Base-by-base conservation (phyloP, 2,329 filamentous ascomycete genomes). In the Aphanoascus verrucosus region DNA sequence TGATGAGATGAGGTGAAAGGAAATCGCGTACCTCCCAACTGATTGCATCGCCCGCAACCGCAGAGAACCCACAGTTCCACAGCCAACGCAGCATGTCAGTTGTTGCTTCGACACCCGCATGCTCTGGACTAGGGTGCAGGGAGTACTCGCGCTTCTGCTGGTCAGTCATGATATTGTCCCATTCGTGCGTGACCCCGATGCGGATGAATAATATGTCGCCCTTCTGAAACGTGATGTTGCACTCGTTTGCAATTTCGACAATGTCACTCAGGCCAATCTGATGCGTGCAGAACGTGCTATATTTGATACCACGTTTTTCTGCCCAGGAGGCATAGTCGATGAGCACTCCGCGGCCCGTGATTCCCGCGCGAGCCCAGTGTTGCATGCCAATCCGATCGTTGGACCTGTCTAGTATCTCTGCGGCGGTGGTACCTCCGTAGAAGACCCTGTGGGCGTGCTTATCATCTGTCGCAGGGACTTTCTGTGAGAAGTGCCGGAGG, bases 11-110 rank as follows among this genome's bases (percentile, higher is more conserved):
- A 19, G 34, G 2, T 19, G 9, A 56, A 52, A 17, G 7, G n/a
- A 19, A 14, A 19, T 8, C 17, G 60, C 64, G 70, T 15, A 73
- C 73, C 62, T 82, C 79, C 60, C 78, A 77, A 8, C 71, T 73
- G 12, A 79, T 75, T 15, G 75, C 73, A 56, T 83, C 80, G 8
- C 79, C 76, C 0, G 75, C 80, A 2, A 81, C 74, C 2, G 80
- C 80, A 0, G 77, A 68, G 61, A 83, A 82, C 12, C 72, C 68
- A 20, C 72, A 69, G 52, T 82, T 73, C 78, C 79, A 82, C n/a
- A 82, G 64, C 78, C 79, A 83, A 34, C 73, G 69, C 9, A 80
- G 69, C 17, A 75, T 72, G 9, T 73, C 74, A 5, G 71, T 68
- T 1, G 72, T 74, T 0, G 74, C 75, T 44, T 77, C 72, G 1